A percentile compares a stretch with the other conserved stretches of the same genome.
phyloP scores from a whole-genome alignment of 345 rosid genomes.

The Syzygium oleosum region DNA sequence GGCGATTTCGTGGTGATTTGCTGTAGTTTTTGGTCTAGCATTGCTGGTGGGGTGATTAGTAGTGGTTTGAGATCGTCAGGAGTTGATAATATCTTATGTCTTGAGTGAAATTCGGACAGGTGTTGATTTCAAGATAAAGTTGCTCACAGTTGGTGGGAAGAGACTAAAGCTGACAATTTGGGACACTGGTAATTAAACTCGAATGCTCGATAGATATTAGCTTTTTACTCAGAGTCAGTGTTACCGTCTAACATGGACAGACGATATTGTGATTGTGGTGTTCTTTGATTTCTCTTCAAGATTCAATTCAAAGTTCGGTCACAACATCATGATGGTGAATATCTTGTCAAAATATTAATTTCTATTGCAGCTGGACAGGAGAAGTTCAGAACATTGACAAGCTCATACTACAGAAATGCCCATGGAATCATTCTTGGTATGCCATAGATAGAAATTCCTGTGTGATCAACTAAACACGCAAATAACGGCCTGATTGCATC shows the following conservation, averaged over 20 bases:
- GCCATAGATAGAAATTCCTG: slow-evolving; percentile 1
- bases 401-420: slow-evolving; percentile 90
- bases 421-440: slow-evolving; percentile 93
- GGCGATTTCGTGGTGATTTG: background rate
- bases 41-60: background rate
- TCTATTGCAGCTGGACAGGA: slow-evolving; percentile 92
- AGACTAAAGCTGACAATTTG: slow-evolving; percentile 87
- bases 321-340: background rate
- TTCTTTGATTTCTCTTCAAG: background rate
- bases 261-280: background rate
- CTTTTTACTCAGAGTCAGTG: background rate
- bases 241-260: background rate
- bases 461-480: background rate
- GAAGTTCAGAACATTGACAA: slow-evolving; percentile 83
- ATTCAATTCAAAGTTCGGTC: background rate
- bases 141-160: slow-evolving; percentile 67
- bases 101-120: slow-evolving; percentile 25
- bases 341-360: background rate
- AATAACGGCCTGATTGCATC: background rate
- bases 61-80: background rate
- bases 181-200: slow-evolving; percentile 67
- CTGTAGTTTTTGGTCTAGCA: background rate
- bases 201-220: background rate
- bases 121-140: slow-evolving; percentile 97
- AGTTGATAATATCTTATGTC: background rate